Percentiles rank a stretch among this genome's conserved stretches.
Conservation (phyloP, 768 basidiomycete species). For the Podaxis mareebaensis region DNA sequence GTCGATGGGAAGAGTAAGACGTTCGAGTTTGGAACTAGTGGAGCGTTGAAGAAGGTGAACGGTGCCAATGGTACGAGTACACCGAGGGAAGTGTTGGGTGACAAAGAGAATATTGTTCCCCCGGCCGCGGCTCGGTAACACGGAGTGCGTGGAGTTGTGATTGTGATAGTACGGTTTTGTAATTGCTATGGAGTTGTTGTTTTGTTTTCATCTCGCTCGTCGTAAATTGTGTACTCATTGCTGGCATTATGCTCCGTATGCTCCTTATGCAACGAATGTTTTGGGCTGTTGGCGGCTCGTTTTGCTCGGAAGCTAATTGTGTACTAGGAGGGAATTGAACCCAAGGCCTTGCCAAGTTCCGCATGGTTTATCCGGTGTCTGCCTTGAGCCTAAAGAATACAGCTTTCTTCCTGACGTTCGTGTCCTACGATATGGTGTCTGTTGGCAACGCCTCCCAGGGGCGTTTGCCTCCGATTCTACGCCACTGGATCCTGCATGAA, state of each 20-base stretch:
- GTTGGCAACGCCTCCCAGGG: no score
- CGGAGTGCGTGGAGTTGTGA: not conserved
- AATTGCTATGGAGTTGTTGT: not conserved
- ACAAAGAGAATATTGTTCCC: slow-evolving; percentile 52
- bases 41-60: slow-evolving; percentile 21
- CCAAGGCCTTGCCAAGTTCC: no score
- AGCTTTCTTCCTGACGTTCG: not conserved
- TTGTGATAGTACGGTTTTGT: slow-evolving; percentile 10
- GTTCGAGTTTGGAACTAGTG: slow-evolving; percentile 19
- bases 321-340: not conserved
- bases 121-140: slow-evolving; percentile 5
- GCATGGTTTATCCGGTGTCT: no score
- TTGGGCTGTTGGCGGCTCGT: not conserved
- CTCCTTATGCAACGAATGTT: not conserved
- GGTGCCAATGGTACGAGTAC: slow-evolving; percentile 15
- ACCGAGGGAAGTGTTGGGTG: slow-evolving; percentile 42
- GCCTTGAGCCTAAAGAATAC: no score
- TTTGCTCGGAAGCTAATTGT: not conserved
- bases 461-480: no score
- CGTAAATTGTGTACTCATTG: not conserved
- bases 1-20: slow-evolving; percentile 20
- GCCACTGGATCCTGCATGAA: no score
- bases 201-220: not conserved
- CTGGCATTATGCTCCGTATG: not conserved
- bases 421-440: no score